A percentile compares a stretch with the other conserved stretches of the same genome.
phyloP scores from a whole-genome alignment of 176 grass and related monocot species.

The Avena atlantica region DNA sequence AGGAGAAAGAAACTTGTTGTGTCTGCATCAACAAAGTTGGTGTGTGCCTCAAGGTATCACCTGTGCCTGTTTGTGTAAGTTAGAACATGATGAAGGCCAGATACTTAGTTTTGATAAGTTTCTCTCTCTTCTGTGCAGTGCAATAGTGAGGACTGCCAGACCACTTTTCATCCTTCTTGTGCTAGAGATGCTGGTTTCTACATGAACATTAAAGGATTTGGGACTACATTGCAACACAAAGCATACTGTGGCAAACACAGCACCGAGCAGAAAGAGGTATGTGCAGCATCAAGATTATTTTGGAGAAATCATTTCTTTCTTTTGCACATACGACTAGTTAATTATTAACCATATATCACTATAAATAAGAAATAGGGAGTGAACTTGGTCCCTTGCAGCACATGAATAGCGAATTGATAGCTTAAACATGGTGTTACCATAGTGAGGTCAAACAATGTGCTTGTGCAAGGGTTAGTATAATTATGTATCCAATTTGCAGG shows the following conservation, averaged over 20 bases:
- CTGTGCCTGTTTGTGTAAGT: constrained; percentile 25
- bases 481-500: constrained; percentile 1
- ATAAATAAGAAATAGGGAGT: constrained; percentile 3
- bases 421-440: constrained; percentile 4
- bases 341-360: constrained; percentile 24
- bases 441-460: constrained; percentile 29
- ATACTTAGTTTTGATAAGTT: constrained; percentile 43
- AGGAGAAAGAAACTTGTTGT: constrained; percentile 76
- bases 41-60: constrained; percentile 74
- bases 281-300: constrained; percentile 19
- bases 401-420: constrained; percentile 9
- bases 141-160: constrained; percentile 64
- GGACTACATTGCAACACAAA: constrained; percentile 62
- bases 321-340: constrained; percentile 11
- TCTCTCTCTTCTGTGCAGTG: constrained; percentile 73
- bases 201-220: constrained; percentile 80
- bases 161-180: constrained; percentile 91
- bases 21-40: constrained; percentile 69
- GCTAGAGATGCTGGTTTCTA: constrained; percentile 88
- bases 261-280: constrained; percentile 77
- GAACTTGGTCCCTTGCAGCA: neutral
- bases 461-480: neutral
- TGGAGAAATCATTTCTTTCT: constrained; percentile 35
- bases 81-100: constrained; percentile 38
- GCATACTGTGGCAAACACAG: constrained; percentile 92